phyloP scores from a whole-genome alignment of 371 early-diverging fungal genomes.

The Rhizopus arrhizus region DNA sequence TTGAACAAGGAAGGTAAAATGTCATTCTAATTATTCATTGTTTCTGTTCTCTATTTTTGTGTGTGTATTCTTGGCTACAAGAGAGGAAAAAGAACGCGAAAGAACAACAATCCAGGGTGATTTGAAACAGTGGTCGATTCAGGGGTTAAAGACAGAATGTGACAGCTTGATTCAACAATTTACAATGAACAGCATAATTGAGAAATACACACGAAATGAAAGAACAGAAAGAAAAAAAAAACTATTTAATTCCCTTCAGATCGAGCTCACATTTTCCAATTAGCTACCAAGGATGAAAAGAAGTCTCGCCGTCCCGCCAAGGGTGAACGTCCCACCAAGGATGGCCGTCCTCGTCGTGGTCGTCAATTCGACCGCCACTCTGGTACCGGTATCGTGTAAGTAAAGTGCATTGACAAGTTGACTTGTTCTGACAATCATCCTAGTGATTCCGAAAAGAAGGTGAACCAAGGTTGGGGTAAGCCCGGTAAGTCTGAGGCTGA shows the following conservation, averaged over 20 bases:
- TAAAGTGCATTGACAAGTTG: not conserved
- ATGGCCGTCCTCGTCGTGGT: constrained; percentile 53
- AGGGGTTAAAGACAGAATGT: too few relatives aligned
- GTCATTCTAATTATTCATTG: not conserved
- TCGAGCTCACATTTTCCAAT: not conserved
- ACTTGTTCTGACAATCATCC: constrained; percentile 55
- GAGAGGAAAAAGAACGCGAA: not conserved
- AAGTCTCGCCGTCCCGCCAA: constrained; percentile 8
- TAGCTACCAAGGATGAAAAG: constrained; percentile 24
- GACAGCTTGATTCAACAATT: too few relatives aligned
- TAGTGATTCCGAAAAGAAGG: constrained; percentile 84
- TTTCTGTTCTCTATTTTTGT: not conserved
- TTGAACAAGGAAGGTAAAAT: constrained; percentile 32
- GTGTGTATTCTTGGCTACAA: not conserved
- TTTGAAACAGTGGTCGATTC: too few relatives aligned
- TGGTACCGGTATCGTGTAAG: constrained; percentile 70
- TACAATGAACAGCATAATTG: too few relatives aligned
- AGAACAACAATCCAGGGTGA: too few relatives aligned
- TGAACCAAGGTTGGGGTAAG: constrained; percentile 80
- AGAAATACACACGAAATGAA: too few relatives aligned
- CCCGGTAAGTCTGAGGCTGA: constrained; percentile 48
- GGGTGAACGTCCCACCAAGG: constrained; percentile 51
- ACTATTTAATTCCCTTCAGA: not conserved
- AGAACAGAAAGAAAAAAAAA: not conserved
- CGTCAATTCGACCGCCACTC: constrained; percentile 84